Evolutionary conservation across 495 filamentous ascomycete species (phyloP), one percentile per base, ranked within the genome.

Genomic region (Tuber microsphaerosporum): DNA sequence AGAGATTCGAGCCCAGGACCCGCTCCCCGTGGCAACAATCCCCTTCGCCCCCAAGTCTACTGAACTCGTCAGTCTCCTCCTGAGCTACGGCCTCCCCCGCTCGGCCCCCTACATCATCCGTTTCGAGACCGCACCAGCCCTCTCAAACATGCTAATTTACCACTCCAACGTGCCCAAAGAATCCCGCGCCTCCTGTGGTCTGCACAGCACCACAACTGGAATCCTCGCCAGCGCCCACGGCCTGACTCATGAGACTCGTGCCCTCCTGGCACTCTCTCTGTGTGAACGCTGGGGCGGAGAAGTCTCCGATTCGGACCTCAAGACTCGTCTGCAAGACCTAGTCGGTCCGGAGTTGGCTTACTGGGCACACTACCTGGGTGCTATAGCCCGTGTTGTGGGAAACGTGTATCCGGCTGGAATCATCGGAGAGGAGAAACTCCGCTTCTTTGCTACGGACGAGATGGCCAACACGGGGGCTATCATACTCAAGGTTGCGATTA

Each of bases 231-330:
- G 85, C 1, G 85, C 88, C 1, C 91, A 94, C 71, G 92, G 93
- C 0, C 84, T 97, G 16, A 89, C 88, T 1, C 94, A 97, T 76
- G 77, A 88, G 20, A 86, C 90, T 46, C 88, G 94, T 4, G 90
- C 91, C 0, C 84, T 93, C 2, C 84, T 97, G 2, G 91, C 90
- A 0, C 84, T 97, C 2, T 87, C 91, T 2, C 87, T 94, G 19
- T 93, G 90, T 73, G 91, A 90, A 69, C 87, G 94, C 76, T 96
- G 92, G 88, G 92, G 90, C 20, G 90, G 88, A 10, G 86, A 88
- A 74, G 84, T 97, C 2, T 86, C 87, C 7, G 89, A 91, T 78
- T 77, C 84, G 37, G 81, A 82, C 3, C 84, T 90, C 16, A 85
- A 86, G 41, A 73, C 80, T 2, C 84, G 87, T 19, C 80, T 91